phyloP scores from a whole-genome alignment of 768 basidiomycete species.

The Mycena olivaceomarginata region DNA sequence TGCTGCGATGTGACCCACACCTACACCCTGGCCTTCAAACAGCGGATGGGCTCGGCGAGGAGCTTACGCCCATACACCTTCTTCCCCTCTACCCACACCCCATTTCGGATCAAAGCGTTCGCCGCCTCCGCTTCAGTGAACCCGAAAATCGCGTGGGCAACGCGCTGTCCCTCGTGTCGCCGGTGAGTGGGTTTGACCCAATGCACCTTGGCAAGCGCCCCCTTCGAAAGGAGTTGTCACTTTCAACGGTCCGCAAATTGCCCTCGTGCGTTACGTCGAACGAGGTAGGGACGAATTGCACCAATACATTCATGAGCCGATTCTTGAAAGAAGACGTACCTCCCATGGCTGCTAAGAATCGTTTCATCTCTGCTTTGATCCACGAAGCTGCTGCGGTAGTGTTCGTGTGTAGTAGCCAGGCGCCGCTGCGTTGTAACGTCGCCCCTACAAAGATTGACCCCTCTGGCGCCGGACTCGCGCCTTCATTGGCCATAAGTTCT shows the following conservation, averaged over 20 bases:
- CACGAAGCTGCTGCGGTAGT: conserved; percentile 36
- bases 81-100: conserved; percentile 40
- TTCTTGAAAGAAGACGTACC: conserved; percentile 30
- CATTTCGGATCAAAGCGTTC: conserved; percentile 35
- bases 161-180: conserved; percentile 40
- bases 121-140: conserved; percentile 38
- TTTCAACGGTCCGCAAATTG: conserved; percentile 33
- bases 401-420: conserved; percentile 39
- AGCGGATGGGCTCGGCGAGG: conserved; percentile 38
- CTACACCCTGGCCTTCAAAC: conserved; percentile 38
- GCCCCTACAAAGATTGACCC: not conserved
- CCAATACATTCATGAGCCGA: conserved; percentile 31
- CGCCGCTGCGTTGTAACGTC: conserved; percentile 17
- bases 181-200: conserved; percentile 51
- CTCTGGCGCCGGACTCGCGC: no score
- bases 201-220: conserved; percentile 32
- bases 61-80: conserved; percentile 35
- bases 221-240: conserved; percentile 23
- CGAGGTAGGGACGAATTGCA: conserved; percentile 46
- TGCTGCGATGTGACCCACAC: conserved; percentile 41
- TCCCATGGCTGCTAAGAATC: conserved; percentile 34
- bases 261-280: conserved; percentile 29
- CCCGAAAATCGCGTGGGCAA: conserved; percentile 47
- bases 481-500: no score
- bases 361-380: conserved; percentile 33